Evolutionary conservation across 1,284 basidiomycete genomes (phyloP), one percentile per base, ranked within the genome.

Genomic region (Phellinidium pouzarii): DNA sequence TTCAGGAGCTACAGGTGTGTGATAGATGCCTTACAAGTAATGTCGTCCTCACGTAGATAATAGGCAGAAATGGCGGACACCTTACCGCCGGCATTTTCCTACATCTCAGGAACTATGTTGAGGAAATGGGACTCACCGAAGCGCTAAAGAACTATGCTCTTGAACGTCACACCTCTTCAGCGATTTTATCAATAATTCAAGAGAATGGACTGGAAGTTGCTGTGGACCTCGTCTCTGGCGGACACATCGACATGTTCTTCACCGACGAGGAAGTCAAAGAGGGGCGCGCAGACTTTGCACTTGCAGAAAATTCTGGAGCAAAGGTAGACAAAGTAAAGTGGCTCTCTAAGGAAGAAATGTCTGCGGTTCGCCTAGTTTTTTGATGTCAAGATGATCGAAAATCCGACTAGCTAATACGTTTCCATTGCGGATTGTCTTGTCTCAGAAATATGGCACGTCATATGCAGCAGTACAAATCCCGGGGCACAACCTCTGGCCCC

Each of bases 61-160:
- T 41, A 86, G 87, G 86, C 51, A 70, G 87, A 14, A 91, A 91
- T 58, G 87, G 87, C 0, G 87, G 89, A 0, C 87, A 91, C 61
- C 72, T 91, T 19, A 82, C 81, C 0, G 76, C 82, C 0, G 66
- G 66, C 37, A 64, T 68, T 1, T 83, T 80, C 63, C 53, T 61
- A 0, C 66, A 68, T 0, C 87, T 87, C 59, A 50, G 60, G 0
- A 56, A 60, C 0, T 69, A 72, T 8, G 59, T 68, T 23, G 48
- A 61, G 6, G 50, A 54, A 3, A 77, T 77, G 56, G 82, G 82
- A 0, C 64, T 66, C 0, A 71, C 73, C 1, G 79, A 87, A 51
- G 80, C 85, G 0, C 62, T 72, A 25, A 76, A 77, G 23, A 71
- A 74, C 0, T 74, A 78, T 19, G 70, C 66, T 0, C 60, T 91